A percentile compares a stretch with the other conserved stretches of the same genome.
Conservation (phyloP, 257 asterid genomes). For the Lycium ferocissimum region DNA sequence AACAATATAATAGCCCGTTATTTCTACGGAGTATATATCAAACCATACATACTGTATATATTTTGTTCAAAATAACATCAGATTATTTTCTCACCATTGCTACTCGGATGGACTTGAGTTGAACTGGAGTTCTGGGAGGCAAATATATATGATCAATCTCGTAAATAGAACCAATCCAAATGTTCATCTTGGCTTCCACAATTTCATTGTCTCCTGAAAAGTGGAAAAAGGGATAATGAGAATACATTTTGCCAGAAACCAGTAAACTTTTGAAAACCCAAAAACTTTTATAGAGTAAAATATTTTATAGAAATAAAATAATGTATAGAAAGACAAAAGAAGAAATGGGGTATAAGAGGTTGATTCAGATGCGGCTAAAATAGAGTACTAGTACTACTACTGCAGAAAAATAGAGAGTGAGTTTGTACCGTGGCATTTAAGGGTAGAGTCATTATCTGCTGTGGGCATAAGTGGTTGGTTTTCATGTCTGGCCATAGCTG, state of each 20-base stretch:
- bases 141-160: slow-evolving; percentile 76
- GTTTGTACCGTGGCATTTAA: slow-evolving; percentile 31
- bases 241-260: slow-evolving; percentile 4
- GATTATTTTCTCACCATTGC: slow-evolving; percentile 60
- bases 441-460: slow-evolving; percentile 31
- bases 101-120: slow-evolving; percentile 74
- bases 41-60: background rate
- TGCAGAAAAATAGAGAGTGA: background rate
- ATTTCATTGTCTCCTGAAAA: slow-evolving; percentile 29
- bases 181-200: slow-evolving; percentile 27
- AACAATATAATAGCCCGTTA: background rate
- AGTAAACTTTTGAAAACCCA: slow-evolving; percentile 10
- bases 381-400: background rate
- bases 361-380: background rate
- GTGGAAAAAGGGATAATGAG: background rate
- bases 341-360: background rate
- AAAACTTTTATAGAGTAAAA: background rate
- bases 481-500: slow-evolving; percentile 40
- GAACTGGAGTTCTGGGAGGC: slow-evolving; percentile 73
- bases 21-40: background rate
- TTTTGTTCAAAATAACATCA: background rate
- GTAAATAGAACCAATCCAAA: slow-evolving; percentile 64
- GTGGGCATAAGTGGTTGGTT: slow-evolving; percentile 25
- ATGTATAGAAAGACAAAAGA: background rate
- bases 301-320: too few relatives aligned